These are phyloP conservation scores for Colletotrichum siamense DNA, from an alignment of 2,329 filamentous ascomycete genomes.

Conservation along the genomic window DNA sequence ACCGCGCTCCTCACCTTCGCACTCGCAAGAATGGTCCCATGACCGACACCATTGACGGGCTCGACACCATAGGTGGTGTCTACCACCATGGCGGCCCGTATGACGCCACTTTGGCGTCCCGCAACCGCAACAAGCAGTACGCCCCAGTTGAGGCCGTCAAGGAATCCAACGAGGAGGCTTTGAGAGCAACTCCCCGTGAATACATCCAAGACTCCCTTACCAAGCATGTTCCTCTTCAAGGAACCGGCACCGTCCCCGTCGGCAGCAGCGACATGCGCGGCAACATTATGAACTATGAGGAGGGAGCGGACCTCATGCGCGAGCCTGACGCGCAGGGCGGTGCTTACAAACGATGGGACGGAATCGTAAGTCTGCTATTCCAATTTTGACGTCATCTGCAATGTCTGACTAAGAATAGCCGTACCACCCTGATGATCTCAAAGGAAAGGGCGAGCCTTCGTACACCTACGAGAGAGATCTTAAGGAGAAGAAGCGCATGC, in stretches of 20 bases:
- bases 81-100: conserved; percentile 95
- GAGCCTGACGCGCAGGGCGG: conserved; percentile 72
- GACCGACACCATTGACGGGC: conserved; percentile 79
- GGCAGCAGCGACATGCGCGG: conserved; percentile 74
- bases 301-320: conserved; percentile 86
- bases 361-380: conserved; percentile 63
- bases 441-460: conserved; percentile 81
- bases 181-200: conserved; percentile 81
- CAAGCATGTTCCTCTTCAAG: conserved; percentile 80
- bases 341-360: conserved; percentile 79
- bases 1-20: conserved; percentile 69
- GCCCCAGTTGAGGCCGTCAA: conserved; percentile 81
- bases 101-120: conserved; percentile 78
- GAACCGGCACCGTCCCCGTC: conserved; percentile 77
- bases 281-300: conserved; percentile 76
- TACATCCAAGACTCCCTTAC: conserved; percentile 76
- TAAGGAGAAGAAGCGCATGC: conserved; percentile 59
- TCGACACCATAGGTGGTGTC: conserved; percentile 71
- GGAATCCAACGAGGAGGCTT: conserved; percentile 75
- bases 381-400: background rate
- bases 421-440: conserved; percentile 79
- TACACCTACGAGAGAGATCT: conserved; percentile 73
- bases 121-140: conserved; percentile 68
- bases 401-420: conserved; percentile 43
- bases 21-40: conserved; percentile 70